Evolutionary conservation across 1,284 basidiomycete species (phyloP), one percentile per base, ranked within the genome.

Genomic region (Malassezia pachydermatis): DNA sequence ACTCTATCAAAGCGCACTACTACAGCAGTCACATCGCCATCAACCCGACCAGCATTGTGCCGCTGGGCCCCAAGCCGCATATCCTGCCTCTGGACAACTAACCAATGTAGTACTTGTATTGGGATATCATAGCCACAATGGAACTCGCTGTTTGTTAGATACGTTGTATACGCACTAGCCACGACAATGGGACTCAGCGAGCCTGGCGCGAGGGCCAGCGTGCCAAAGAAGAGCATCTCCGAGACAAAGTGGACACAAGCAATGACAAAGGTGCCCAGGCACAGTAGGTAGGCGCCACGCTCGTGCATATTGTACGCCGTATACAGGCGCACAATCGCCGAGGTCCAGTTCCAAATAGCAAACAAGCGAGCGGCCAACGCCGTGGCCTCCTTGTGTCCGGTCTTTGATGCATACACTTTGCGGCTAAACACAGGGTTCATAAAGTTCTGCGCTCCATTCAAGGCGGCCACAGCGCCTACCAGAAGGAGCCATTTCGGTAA

Each of bases 201-300:
- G 0, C 81, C 82, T 0, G 76, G 63, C 24, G 25, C 78, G 36
- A 86, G 55, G 49, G 79, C 83, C 44, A 84, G 81, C 4, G 86
- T 84, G 51, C 81, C 79, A 75, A 83, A 96, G 58, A 92, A 78
- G 64, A 89, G 73, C 48, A 86, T 72, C 74, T 98, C 92, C 22
- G 85, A 83, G 27, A 78, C 77, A 70, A 94, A 95, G 76, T 98
- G 92, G 10, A 77, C 79, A 58, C 90, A 84, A 0, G 88, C 90
- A 61, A 95, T 81, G 54, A 86, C 79, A 74, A 90, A 96, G 28
- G 86, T 84, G 68, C 84, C 78, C 55, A 92, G 75, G 14, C 86
- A 80, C 72, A 96, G 81, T 71, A 92, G 82, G 74, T 95, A 98
- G 6, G 58, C 62, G 22, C 52, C 52, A 19, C 54, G 55, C 45